Percentiles rank a stretch among this genome's conserved stretches.
Evolutionary conservation across 1,284 basidiomycete genomes (phyloP).

Genomic region (Somion occarium): DNA sequence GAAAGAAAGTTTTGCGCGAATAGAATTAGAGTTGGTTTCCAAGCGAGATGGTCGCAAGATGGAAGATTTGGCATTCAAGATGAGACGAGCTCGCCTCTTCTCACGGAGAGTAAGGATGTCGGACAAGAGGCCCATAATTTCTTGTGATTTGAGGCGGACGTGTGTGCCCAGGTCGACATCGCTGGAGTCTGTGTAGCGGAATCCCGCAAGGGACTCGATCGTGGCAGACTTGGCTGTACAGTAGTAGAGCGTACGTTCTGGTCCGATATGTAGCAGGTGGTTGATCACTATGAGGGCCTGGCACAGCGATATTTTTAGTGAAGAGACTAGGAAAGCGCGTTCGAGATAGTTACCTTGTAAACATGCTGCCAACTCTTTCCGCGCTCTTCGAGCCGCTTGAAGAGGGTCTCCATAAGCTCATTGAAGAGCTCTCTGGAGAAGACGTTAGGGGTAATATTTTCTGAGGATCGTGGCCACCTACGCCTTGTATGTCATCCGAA

Average conservation of each 20-base stretch:
- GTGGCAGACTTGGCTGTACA: constrained; percentile 96
- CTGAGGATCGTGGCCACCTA: constrained; percentile 35
- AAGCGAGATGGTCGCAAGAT: background rate
- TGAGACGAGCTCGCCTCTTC: constrained; percentile 64
- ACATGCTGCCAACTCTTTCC: constrained; percentile 99
- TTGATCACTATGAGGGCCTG: constrained; percentile 92
- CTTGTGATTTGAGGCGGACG: constrained; percentile 96
- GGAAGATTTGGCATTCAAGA: background rate
- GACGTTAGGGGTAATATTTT: background rate
- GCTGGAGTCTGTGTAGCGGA: constrained; percentile 93
- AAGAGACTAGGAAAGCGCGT: background rate
- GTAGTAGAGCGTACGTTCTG: constrained; percentile 95
- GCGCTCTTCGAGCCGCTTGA: constrained; percentile 97
- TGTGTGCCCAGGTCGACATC: constrained; percentile 95
- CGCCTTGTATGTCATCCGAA: constrained; percentile 95
- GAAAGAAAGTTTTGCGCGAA: too few relatives aligned
- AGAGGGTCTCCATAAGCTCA: constrained; percentile 99
- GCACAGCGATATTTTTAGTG: background rate
- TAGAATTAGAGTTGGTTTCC: too few relatives aligned
- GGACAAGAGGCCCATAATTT: constrained; percentile 88
- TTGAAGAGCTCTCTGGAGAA: constrained; percentile 82
- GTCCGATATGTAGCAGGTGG: constrained; percentile 92
- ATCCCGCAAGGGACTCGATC: constrained; percentile 98
- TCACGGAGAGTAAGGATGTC: constrained; percentile 81
- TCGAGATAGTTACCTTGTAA: constrained; percentile 70